phyloP scores from a whole-genome alignment of 225 moss, liverwort and hornwort species.

The Pseudisothecium myosuroides region DNA sequence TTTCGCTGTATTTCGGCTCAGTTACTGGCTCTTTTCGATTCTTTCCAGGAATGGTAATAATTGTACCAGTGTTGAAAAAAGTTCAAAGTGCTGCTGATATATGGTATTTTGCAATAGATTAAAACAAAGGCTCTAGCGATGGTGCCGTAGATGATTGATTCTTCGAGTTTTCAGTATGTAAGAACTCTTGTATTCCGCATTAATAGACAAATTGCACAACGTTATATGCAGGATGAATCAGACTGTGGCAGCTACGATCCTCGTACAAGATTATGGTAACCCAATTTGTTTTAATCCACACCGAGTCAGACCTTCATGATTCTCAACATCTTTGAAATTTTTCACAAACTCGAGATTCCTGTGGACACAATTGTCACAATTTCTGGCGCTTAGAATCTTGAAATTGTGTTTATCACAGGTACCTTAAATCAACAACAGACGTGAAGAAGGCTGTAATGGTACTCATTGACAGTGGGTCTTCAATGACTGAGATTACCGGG shows the following conservation, averaged over 20 bases:
- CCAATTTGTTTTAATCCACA: too few species aligned
- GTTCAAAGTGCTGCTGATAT: background rate
- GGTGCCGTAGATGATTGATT: too few species aligned
- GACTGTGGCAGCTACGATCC: background rate
- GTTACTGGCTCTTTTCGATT: background rate
- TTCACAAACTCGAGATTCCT: background rate
- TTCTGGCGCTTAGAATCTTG: background rate
- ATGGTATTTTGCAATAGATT: background rate
- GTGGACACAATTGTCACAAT: background rate
- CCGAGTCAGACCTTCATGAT: background rate
- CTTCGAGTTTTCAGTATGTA: background rate
- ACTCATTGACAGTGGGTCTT: background rate
- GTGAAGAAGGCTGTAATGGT: background rate
- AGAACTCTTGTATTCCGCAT: background rate
- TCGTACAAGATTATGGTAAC: background rate
- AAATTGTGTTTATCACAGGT: background rate
- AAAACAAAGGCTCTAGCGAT: background rate
- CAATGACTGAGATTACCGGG: background rate
- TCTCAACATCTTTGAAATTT: too few species aligned
- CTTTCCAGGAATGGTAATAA: background rate
- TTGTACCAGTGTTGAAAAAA: too few species aligned
- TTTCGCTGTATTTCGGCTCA: background rate
- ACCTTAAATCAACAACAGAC: background rate
- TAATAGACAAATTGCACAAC: background rate
- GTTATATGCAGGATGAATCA: background rate